phyloP scores from a whole-genome alignment of 164 flowering plant genomes.

The Kingdonia uniflora region DNA sequence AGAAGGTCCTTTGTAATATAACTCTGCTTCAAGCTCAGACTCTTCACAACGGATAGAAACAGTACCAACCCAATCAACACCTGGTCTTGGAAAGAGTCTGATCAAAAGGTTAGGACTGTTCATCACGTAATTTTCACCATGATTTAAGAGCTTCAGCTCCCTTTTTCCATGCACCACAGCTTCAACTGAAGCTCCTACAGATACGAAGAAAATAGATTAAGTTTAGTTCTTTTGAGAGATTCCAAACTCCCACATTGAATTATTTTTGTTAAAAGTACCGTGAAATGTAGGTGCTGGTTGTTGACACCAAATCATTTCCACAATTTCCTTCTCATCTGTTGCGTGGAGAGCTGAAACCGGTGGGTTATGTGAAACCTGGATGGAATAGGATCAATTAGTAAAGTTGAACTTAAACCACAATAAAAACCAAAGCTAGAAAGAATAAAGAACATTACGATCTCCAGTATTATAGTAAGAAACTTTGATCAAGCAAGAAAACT shows the following conservation, averaged over 20 bases:
- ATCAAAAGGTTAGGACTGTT: constrained; percentile 54
- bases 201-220: background rate
- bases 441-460: too few relatives aligned
- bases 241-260: background rate
- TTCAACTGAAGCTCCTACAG: constrained; percentile 58
- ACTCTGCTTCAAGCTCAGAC: constrained; percentile 59
- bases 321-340: constrained; percentile 51
- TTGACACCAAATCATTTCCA: constrained; percentile 74
- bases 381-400: background rate
- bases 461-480: background rate
- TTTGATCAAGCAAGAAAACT: background rate
- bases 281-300: constrained; percentile 42
- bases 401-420: too few relatives aligned
- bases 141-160: constrained; percentile 41
- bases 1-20: constrained; percentile 31
- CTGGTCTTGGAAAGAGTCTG: constrained; percentile 57
- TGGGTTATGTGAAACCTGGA: constrained; percentile 89
- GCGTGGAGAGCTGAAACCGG: constrained; percentile 87
- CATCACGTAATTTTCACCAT: constrained; percentile 62
- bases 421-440: too few relatives aligned
- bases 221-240: background rate
- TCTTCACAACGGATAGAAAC: constrained; percentile 50
- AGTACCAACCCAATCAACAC: constrained; percentile 59
- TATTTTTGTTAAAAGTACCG: constrained; percentile 28
- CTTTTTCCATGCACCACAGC: constrained; percentile 52